Evolutionary conservation across 768 basidiomycete genomes (phyloP).

Genomic region (Aureoboletus auriporus): DNA sequence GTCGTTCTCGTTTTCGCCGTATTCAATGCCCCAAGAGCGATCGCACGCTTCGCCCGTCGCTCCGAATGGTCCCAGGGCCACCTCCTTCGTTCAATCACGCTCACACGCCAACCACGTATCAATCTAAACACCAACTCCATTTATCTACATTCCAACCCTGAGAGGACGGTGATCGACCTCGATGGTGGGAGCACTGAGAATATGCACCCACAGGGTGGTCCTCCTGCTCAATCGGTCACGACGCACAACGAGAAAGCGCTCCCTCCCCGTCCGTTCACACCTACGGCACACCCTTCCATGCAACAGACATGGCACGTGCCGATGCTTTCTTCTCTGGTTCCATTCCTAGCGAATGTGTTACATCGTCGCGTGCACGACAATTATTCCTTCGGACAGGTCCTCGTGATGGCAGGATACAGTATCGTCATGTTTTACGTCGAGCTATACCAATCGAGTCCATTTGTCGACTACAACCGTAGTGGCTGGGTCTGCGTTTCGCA

Average conservation of each 20-base stretch:
- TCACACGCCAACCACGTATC: slow-evolving; percentile 4
- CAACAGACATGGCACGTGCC: slow-evolving; percentile 31
- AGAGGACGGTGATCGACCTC: slow-evolving; percentile 12
- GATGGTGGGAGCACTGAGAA: slow-evolving; percentile 12
- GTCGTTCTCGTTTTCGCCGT: slow-evolving; percentile 38
- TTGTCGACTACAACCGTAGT: slow-evolving; percentile 44
- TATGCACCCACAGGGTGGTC: slow-evolving; percentile 1
- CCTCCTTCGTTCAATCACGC: slow-evolving; percentile 32
- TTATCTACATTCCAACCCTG: slow-evolving; percentile 10
- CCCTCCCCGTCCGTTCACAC: slow-evolving; percentile 11
- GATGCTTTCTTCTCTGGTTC: slow-evolving; percentile 37
- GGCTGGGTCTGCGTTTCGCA: slow-evolving; percentile 57
- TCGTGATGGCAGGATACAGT: slow-evolving; percentile 46
- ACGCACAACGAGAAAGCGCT: slow-evolving; percentile 11
- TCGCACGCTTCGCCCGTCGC: slow-evolving; percentile 46
- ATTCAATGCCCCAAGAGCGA: slow-evolving; percentile 43
- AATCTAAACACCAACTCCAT: slow-evolving; percentile 15
- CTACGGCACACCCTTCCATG: not conserved
- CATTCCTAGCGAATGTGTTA: slow-evolving; percentile 39
- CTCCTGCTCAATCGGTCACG: slow-evolving; percentile 1
- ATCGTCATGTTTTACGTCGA: slow-evolving; percentile 42
- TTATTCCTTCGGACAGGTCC: slow-evolving; percentile 48
- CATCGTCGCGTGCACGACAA: slow-evolving; percentile 43
- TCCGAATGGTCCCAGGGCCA: slow-evolving; percentile 53
- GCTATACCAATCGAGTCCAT: slow-evolving; percentile 48